These are phyloP conservation scores for Ambrosiella cleistominuta DNA, from an alignment of 2,329 filamentous ascomycete genomes.

Conservation along the genomic window DNA sequence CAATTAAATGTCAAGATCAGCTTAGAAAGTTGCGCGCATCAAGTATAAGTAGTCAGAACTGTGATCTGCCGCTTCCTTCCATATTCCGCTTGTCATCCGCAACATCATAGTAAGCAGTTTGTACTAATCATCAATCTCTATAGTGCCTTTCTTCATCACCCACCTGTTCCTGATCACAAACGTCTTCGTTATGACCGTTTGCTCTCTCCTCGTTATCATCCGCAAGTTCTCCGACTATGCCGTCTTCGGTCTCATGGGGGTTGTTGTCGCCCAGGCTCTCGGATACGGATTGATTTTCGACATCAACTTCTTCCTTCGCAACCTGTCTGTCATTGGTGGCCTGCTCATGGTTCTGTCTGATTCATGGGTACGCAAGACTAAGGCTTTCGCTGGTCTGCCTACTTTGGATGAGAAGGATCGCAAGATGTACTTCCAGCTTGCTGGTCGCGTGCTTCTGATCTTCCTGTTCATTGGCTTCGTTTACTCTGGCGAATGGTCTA, in stretches of 20 bases:
- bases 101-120: neutral
- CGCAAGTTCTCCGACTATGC: constrained; percentile 89
- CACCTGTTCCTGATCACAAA: constrained; percentile 87
- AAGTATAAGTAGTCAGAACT: no score
- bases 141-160: constrained; percentile 75
- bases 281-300: constrained; percentile 98
- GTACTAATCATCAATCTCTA: neutral
- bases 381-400: constrained; percentile 86
- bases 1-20: no score
- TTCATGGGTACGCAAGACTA: constrained; percentile 94
- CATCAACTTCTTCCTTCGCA: constrained; percentile 98
- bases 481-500: constrained; percentile 81
- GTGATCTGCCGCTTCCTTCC: no score
- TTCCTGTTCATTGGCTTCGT: constrained; percentile 96
- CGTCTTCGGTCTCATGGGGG: constrained; percentile 72
- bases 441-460: constrained; percentile 84
- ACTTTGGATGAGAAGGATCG: constrained; percentile 96
- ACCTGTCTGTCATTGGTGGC: constrained; percentile 91
- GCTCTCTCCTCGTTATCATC: constrained; percentile 73
- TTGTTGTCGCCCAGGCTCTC: constrained; percentile 83
- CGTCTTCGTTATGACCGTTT: constrained; percentile 69
- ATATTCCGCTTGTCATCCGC: no score
- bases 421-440: constrained; percentile 99
- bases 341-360: constrained; percentile 96
- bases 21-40: no score